Evolutionary conservation across 495 filamentous ascomycete genomes (phyloP).

Genomic region (Hyaloscypha variabilis): DNA sequence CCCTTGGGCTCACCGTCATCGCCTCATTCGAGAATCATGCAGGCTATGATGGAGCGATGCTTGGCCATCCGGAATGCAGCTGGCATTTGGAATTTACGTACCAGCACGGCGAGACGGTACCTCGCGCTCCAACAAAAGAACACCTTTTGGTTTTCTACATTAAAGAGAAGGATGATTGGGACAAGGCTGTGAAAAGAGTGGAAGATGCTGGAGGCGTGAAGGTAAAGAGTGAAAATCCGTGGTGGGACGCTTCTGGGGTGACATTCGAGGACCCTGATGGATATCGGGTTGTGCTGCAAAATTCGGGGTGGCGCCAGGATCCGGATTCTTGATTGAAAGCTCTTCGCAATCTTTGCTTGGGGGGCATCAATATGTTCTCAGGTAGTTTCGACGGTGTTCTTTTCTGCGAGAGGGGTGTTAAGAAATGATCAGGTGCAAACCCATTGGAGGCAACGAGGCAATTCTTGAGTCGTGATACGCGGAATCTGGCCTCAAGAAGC

Average conservation of each 20-base stretch:
- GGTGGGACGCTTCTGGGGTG: not conserved
- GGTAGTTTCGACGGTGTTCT: no score
- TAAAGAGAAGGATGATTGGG: not conserved
- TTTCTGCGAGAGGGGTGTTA: no score
- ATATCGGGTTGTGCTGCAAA: not conserved
- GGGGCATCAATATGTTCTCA: no score
- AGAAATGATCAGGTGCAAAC: no score
- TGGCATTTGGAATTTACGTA: slow-evolving; percentile 9
- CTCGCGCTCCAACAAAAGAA: not conserved
- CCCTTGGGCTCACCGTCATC: not conserved
- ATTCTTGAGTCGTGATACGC: no score
- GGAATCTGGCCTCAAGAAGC: no score
- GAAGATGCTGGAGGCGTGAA: not conserved
- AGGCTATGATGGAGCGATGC: not conserved
- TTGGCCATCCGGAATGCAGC: not conserved
- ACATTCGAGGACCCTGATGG: slow-evolving; percentile 6
- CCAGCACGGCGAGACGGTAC: not conserved
- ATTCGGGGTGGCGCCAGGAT: not conserved
- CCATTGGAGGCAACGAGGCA: no score
- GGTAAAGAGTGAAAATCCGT: slow-evolving; percentile 2
- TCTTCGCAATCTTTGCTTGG: no score
- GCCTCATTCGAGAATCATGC: not conserved
- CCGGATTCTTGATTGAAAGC: not conserved
- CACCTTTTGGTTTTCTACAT: slow-evolving; percentile 1
- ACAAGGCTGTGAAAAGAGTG: not conserved